Evolutionary conservation across 2,329 filamentous ascomycete genomes (phyloP).

Genomic region (Trichoderma koningiopsis): DNA sequence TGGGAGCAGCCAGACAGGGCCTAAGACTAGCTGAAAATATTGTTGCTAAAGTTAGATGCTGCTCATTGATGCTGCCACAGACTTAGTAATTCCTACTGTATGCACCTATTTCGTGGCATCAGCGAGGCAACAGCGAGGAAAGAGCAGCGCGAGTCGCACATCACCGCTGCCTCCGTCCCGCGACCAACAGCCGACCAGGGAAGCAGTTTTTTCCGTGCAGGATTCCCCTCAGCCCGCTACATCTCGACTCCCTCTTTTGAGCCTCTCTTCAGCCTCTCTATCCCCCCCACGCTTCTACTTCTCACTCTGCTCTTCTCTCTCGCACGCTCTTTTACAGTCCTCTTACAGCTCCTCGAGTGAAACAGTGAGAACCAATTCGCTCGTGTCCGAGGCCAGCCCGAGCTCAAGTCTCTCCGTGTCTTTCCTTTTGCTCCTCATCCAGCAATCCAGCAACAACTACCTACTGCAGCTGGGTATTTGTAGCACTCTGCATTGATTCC

Average conservation of each 20-base stretch:
- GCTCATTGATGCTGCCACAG: neutral
- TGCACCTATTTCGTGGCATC: neutral
- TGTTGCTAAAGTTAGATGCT: constrained; percentile 17
- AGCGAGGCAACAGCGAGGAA: constrained; percentile 2
- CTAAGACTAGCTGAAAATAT: neutral
- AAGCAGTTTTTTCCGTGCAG: neutral
- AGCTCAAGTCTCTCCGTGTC: neutral
- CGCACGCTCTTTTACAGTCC: neutral
- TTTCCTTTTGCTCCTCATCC: constrained; percentile 2
- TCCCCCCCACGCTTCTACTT: neutral
- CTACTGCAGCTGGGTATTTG: neutral
- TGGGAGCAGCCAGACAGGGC: neutral
- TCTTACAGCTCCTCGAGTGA: neutral
- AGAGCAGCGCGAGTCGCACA: neutral
- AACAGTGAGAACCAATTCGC: neutral
- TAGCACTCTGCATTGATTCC: neutral
- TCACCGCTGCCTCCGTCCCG: neutral
- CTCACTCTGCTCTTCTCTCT: neutral
- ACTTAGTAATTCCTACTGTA: neutral
- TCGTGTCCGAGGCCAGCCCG: neutral
- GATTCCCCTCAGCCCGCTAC: neutral
- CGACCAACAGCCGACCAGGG: neutral
- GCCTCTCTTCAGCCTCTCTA: neutral
- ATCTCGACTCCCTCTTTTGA: neutral
- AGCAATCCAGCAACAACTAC: neutral